A percentile compares a stretch with the other conserved stretches of the same genome.
Evolutionary conservation across 768 basidiomycete genomes (phyloP).

Genomic region (Kwoniella sp.): DNA sequence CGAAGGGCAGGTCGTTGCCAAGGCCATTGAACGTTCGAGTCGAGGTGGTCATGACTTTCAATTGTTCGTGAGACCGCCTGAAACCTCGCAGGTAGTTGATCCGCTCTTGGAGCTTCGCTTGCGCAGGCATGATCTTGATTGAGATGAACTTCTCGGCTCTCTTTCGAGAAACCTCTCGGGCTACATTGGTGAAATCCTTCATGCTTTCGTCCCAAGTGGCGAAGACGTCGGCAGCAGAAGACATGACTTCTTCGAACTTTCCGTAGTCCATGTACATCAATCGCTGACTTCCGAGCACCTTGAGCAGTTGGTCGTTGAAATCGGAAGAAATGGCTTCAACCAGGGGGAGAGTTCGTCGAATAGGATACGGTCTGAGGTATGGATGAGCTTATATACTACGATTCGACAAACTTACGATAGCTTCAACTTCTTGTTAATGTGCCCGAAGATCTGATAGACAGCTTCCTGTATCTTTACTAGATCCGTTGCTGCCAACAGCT

Average conservation of each 20-base stretch:
- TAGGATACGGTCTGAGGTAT: slow-evolving; percentile 69
- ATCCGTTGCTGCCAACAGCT: slow-evolving; percentile 92
- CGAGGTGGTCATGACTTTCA: slow-evolving; percentile 94
- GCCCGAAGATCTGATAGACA: slow-evolving; percentile 77
- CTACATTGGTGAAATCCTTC: slow-evolving; percentile 88
- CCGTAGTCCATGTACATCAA: slow-evolving; percentile 91
- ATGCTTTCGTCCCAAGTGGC: slow-evolving; percentile 80
- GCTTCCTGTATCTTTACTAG: slow-evolving; percentile 91
- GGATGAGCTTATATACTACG: not conserved
- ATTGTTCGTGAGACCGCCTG: slow-evolving; percentile 94
- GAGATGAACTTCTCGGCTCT: slow-evolving; percentile 90
- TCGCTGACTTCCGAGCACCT: slow-evolving; percentile 83
- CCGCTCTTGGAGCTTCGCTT: slow-evolving; percentile 84
- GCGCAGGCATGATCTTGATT: slow-evolving; percentile 87
- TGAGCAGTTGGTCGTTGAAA: slow-evolving; percentile 90
- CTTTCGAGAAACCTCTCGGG: slow-evolving; percentile 85
- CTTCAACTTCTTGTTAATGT: slow-evolving; percentile 91
- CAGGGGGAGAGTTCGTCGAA: slow-evolving; percentile 88
- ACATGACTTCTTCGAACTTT: slow-evolving; percentile 81
- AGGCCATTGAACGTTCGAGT: slow-evolving; percentile 75
- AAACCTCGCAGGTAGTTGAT: slow-evolving; percentile 81
- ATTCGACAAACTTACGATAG: slow-evolving; percentile 57
- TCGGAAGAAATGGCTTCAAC: slow-evolving; percentile 97
- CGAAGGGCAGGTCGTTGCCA: slow-evolving; percentile 60
- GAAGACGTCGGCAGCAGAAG: slow-evolving; percentile 71